Percentiles rank a stretch among this genome's conserved stretches.
These are phyloP conservation scores for Anthostomella pinea DNA, from an alignment of 2,329 filamentous ascomycete species.

Conservation along the genomic window DNA sequence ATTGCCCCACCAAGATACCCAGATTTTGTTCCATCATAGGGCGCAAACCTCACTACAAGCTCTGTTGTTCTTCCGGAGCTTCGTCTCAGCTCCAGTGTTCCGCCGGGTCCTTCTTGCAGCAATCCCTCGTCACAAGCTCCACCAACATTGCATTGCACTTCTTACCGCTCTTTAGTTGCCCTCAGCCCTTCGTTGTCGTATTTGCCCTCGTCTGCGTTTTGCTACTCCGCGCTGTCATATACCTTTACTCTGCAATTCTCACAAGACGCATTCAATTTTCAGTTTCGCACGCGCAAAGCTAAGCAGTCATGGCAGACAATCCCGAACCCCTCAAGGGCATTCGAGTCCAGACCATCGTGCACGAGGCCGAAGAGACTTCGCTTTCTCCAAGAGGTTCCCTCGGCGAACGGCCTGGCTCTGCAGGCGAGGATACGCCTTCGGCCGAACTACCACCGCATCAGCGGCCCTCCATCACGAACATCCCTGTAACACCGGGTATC, in stretches of 20 bases:
- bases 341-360: constrained; percentile 7
- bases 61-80: constrained; percentile 3
- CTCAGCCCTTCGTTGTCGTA: too few species aligned
- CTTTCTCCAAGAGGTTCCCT: constrained; percentile 11
- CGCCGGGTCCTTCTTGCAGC: too few species aligned
- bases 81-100: too few species aligned
- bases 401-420: background rate
- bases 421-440: constrained; percentile 2
- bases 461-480: constrained; percentile 30
- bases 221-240: too few species aligned
- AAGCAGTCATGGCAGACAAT: constrained; percentile 24
- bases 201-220: too few species aligned
- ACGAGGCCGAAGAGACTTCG: constrained; percentile 16
- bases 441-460: constrained; percentile 35
- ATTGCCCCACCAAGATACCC: constrained; percentile 1
- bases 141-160: too few species aligned
- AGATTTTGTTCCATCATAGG: too few species aligned
- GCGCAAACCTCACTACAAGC: background rate
- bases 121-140: too few species aligned
- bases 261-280: too few species aligned
- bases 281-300: too few species aligned
- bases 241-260: too few species aligned
- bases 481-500: constrained; percentile 43
- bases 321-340: constrained; percentile 5
- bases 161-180: too few species aligned